Conservation (phyloP, 768 basidiomycete genomes). For the Phylloporus rhodoxanthus region DNA sequence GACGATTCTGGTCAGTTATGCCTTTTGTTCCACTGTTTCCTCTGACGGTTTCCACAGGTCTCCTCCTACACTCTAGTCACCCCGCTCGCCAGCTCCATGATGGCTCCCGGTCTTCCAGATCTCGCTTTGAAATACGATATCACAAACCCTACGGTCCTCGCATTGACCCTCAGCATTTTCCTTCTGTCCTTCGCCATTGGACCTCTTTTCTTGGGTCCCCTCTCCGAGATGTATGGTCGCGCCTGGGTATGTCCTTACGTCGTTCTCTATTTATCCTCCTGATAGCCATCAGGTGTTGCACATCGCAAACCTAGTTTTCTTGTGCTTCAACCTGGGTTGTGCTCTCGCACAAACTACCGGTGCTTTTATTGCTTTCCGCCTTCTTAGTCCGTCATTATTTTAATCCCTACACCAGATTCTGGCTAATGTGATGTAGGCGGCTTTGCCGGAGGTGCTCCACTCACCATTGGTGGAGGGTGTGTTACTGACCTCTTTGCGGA, state of each 20-base stretch:
- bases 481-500: conserved; percentile 63
- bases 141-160: conserved; percentile 44
- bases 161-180: conserved; percentile 58
- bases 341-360: conserved; percentile 56
- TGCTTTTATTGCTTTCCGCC: conserved; percentile 58
- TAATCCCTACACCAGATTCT: not conserved
- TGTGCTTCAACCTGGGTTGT: conserved; percentile 63
- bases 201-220: conserved; percentile 59
- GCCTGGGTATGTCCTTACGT: conserved; percentile 46
- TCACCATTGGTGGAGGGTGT: conserved; percentile 58
- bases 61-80: conserved; percentile 55
- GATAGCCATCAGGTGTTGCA: conserved; percentile 48
- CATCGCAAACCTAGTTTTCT: conserved; percentile 53
- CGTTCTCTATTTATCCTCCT: not conserved
- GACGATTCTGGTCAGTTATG: conserved; percentile 44
- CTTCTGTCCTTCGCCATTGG: conserved; percentile 60
- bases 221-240: conserved; percentile 72
- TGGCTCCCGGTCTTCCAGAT: conserved; percentile 62
- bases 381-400: conserved; percentile 46
- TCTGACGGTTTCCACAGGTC: conserved; percentile 34
- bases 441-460: conserved; percentile 56
- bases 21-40: conserved; percentile 26
- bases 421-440: conserved; percentile 40
- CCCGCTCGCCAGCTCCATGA: conserved; percentile 55
- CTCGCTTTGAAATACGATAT: conserved; percentile 49